Evolutionary conservation across 495 filamentous ascomycete species (phyloP), one percentile per base, ranked within the genome.

Genomic region (Penicillium parvum): DNA sequence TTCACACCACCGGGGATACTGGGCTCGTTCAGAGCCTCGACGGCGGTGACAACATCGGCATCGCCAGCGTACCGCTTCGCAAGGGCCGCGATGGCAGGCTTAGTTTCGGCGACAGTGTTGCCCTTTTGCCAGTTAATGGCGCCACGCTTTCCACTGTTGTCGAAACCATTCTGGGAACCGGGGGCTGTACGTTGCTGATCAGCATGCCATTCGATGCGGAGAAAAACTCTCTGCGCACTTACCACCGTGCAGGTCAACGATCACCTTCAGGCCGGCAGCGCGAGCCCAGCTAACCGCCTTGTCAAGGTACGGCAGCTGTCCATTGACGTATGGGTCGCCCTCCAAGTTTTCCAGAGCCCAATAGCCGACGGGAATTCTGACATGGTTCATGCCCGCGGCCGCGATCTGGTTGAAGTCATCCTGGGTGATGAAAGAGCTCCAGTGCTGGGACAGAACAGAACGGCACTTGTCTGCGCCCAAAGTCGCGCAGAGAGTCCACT

Each of bases 151-250:
- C 85, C 86, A 32, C 73, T 79, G 61, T 90, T 88, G 58, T 88
- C 88, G 59, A 88, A 89, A 12, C 86, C 86, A 50, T 91, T 91
- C 57, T 91, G 86, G 17, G 79, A 85, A 7, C 83, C 85, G 15
- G 86, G 86, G 14, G 78, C 84, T 76, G 45, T 22, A 5, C 26
- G 10, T 14, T n/a, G 12, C 12, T 45, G n/a, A 33, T 68, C 56
- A 44, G 58, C 51, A 8, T n/a, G 10, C 8, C n/a, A 28, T 14
- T 6, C n/a, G 20, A 5, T 5, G 4, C 1, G 21, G 28, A 19
- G 16, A 23, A 12, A 15, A 35, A 5, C 14, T 14, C 4, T 15
- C 5, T 7, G 2, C 25, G 36, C 11, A 63, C 74, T 54, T 61
- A 81, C 79, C 81, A 43, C 84, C 84, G 49, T 87, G 83, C 26